These are phyloP conservation scores for Noccaea bulbosa DNA, from an alignment of 345 rosid genomes.

Conservation along the genomic window DNA sequence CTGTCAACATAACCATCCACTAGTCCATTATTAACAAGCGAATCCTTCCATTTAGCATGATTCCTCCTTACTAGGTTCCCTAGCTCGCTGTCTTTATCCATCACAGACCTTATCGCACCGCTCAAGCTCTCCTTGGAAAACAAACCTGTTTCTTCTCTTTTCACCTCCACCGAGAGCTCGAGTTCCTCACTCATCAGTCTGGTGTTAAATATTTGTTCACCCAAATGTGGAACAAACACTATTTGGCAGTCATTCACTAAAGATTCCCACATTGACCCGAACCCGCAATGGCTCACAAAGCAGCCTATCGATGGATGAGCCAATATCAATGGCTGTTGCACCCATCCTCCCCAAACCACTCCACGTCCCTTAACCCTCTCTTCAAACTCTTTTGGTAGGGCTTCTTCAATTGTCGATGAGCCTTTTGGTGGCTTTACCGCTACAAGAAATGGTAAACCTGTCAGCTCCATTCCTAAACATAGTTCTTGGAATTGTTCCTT, in stretches of 20 bases:
- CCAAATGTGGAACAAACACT: constrained; percentile 57
- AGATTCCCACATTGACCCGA: constrained; percentile 76
- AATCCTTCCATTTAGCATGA: constrained; percentile 51
- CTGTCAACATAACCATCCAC: constrained; percentile 49
- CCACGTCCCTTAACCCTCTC: constrained; percentile 63
- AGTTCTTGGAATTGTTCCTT: constrained; percentile 70
- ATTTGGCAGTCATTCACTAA: constrained; percentile 59
- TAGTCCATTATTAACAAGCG: constrained; percentile 32
- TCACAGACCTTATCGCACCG: constrained; percentile 46
- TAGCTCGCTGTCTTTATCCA: constrained; percentile 52
- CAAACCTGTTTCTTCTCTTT: constrained; percentile 55
- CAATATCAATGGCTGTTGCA: constrained; percentile 55
- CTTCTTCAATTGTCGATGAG: constrained; percentile 55
- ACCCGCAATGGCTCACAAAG: constrained; percentile 76
- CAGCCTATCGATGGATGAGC: constrained; percentile 64
- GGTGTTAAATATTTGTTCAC: constrained; percentile 60
- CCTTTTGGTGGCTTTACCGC: constrained; percentile 64
- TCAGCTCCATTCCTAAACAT: constrained; percentile 60
- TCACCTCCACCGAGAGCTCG: constrained; percentile 56
- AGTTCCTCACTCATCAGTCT: constrained; percentile 59
- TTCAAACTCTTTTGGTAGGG: constrained; percentile 67
- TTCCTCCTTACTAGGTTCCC: constrained; percentile 48
- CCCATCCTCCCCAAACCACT: constrained; percentile 58
- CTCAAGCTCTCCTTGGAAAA: constrained; percentile 56
- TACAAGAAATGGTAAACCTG: constrained; percentile 62